Conservation (phyloP, 305 asterid genomes). For the Plantago coronopus region DNA sequence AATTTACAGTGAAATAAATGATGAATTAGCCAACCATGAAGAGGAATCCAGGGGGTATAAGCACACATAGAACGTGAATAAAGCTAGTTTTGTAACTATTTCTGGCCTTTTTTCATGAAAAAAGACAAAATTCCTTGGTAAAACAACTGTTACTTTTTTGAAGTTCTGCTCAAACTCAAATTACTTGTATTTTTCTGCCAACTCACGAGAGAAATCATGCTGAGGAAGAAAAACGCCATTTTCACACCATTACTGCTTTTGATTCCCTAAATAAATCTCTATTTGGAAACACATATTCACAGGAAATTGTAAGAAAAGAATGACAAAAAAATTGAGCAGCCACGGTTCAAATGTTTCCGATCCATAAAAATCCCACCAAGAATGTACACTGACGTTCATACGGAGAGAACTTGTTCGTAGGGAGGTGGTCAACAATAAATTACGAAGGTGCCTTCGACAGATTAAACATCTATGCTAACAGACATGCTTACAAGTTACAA, state of each 20-base stretch:
- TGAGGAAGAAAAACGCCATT: neutral
- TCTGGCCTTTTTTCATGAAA: constrained; percentile 17
- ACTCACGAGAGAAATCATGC: constrained; percentile 32
- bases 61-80: constrained; percentile 45
- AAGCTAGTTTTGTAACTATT: constrained; percentile 26
- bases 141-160: constrained; percentile 22
- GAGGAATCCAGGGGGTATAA: constrained; percentile 13
- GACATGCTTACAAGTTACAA: neutral
- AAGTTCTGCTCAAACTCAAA: constrained; percentile 8
- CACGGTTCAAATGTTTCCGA: no score
- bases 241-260: neutral
- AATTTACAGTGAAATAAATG: constrained; percentile 18
- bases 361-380: no score
- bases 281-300: no score
- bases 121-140: constrained; percentile 17
- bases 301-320: no score
- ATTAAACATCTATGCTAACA: neutral
- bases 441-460: no score
- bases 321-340: no score
- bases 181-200: constrained; percentile 17
- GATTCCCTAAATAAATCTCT: no score
- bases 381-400: no score
- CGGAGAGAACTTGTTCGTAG: no score
- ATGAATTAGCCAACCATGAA: constrained; percentile 21
- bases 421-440: no score